Conservation (phyloP, 139 green algal species). For the Eudorina sp. region DNA sequence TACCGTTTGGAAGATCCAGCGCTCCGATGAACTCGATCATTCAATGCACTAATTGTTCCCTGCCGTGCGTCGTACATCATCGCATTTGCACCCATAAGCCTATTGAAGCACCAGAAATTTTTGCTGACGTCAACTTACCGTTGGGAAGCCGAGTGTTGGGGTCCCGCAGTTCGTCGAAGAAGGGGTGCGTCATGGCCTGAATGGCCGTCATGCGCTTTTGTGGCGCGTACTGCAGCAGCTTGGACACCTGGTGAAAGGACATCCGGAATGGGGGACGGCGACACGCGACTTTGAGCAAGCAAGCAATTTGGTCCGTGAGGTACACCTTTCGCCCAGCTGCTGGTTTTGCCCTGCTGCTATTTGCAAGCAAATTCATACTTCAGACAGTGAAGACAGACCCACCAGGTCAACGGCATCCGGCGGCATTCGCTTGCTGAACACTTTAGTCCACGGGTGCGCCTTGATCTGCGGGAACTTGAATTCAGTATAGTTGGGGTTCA, state of each 20-base stretch:
- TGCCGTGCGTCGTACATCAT: no score
- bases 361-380: no score
- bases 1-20: no score
- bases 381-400: no score
- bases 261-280: background rate
- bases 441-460: constrained; percentile 95
- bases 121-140: constrained; percentile 66
- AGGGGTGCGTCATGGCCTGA: constrained; percentile 90
- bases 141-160: constrained; percentile 87
- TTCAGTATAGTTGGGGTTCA: constrained; percentile 99
- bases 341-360: no score
- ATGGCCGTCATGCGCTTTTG: constrained; percentile 80
- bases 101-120: no score
- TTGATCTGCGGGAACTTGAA: constrained; percentile 99
- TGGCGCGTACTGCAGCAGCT: constrained; percentile 95
- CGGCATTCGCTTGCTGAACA: constrained; percentile 95
- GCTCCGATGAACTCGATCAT: no score
- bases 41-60: no score
- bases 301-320: no score
- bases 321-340: no score
- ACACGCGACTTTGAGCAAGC: no score
- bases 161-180: constrained; percentile 97
- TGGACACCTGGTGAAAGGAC: constrained; percentile 74
- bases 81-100: no score
- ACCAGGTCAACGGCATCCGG: constrained; percentile 94